phyloP scores from a whole-genome alignment of 1,284 basidiomycete genomes.

The Puccinia polysora region DNA sequence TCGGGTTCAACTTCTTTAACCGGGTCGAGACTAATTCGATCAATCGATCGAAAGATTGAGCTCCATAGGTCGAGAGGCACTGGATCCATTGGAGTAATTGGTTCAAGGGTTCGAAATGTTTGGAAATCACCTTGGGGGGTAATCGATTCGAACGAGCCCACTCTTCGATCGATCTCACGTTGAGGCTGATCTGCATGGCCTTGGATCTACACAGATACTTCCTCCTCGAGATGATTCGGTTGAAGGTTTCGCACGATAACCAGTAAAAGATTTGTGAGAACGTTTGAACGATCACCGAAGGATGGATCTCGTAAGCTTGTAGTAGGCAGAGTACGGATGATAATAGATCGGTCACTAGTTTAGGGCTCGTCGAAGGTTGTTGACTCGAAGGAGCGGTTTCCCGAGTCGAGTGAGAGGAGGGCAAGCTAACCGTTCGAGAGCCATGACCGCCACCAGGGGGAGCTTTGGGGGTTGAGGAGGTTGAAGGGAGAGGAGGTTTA shows the following conservation, averaged over 20 bases:
- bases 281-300: conserved; percentile 77
- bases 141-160: conserved; percentile 76
- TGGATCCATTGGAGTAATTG: conserved; percentile 82
- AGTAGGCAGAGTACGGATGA: conserved; percentile 82
- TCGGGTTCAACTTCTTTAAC: conserved; percentile 71
- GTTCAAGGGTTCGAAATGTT: conserved; percentile 74
- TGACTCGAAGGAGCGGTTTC: not conserved
- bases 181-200: conserved; percentile 85
- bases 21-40: conserved; percentile 66
- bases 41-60: conserved; percentile 72
- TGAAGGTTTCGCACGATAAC: conserved; percentile 80
- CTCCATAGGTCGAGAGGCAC: conserved; percentile 66
- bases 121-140: conserved; percentile 68
- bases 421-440: conserved; percentile 29
- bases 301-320: conserved; percentile 83
- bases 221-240: conserved; percentile 81
- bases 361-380: conserved; percentile 45
- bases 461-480: no score
- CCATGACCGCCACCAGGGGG: no score
- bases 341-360: conserved; percentile 67
- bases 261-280: conserved; percentile 95
- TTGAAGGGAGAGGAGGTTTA: no score
- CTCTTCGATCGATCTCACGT: conserved; percentile 78
- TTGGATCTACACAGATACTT: conserved; percentile 87
- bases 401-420: conserved; percentile 35